Conservation (phyloP, 2,329 filamentous ascomycete species). For the Geosmithia morbida region DNA sequence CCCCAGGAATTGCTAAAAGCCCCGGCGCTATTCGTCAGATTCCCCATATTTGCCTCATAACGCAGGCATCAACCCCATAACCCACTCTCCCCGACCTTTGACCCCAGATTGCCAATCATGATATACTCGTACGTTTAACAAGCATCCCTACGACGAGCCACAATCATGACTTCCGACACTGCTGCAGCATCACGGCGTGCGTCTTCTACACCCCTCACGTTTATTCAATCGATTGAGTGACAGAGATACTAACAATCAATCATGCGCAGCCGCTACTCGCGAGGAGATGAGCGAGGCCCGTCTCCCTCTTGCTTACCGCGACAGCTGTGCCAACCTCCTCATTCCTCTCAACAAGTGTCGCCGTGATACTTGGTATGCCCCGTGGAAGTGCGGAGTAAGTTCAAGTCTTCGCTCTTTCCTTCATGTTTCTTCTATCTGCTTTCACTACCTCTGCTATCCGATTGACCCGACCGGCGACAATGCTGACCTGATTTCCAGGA, state of each 20-base stretch:
- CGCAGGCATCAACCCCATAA: background rate
- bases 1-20: background rate
- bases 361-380: conserved; percentile 79
- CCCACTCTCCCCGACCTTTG: conserved; percentile 11
- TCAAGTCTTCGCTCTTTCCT: background rate
- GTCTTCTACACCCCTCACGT: conserved; percentile 9
- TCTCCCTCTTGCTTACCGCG: conserved; percentile 80
- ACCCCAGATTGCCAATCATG: conserved; percentile 5
- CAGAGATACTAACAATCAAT: conserved; percentile 5
- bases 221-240: background rate
- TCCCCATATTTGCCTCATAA: background rate
- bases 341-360: conserved; percentile 96
- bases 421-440: background rate
- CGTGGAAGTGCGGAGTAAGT: conserved; percentile 90
- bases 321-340: conserved; percentile 87
- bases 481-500: conserved; percentile 36
- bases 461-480: background rate
- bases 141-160: conserved; percentile 3
- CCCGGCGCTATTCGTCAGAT: background rate
- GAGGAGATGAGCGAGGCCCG: conserved; percentile 89
- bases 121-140: background rate
- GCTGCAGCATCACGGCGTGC: conserved; percentile 22
- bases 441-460: background rate
- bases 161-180: conserved; percentile 19
- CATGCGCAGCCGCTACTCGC: conserved; percentile 53